Evolutionary conservation across 2,329 filamentous ascomycete species (phyloP).

Genomic region (Claviceps sp.): DNA sequence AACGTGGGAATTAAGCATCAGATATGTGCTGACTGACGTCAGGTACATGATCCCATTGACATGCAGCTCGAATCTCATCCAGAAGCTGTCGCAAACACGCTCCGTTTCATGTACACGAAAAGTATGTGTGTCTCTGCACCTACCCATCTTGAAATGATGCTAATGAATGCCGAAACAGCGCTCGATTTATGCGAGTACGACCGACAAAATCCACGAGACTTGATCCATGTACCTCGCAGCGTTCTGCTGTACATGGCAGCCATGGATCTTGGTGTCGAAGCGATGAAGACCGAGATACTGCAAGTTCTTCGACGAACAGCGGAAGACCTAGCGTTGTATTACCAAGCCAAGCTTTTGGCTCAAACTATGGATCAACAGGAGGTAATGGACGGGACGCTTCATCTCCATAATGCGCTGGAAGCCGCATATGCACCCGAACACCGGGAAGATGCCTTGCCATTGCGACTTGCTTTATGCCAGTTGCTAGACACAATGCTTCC

Average conservation of each 20-base stretch:
- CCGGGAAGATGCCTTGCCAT: slow-evolving; percentile 16
- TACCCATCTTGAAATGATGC: neutral
- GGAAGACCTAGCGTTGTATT: slow-evolving; percentile 10
- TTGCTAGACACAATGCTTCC: slow-evolving; percentile 15
- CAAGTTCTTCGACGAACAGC: slow-evolving; percentile 15
- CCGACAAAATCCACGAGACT: slow-evolving; percentile 11
- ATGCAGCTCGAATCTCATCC: slow-evolving; percentile 13
- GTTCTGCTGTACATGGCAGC: slow-evolving; percentile 20
- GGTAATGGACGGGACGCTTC: slow-evolving; percentile 11
- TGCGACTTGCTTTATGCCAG: slow-evolving; percentile 19
- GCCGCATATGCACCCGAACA: slow-evolving; percentile 13
- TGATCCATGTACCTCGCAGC: slow-evolving; percentile 19
- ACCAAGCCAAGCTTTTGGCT: slow-evolving; percentile 8
- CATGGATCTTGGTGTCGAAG: slow-evolving; percentile 15
- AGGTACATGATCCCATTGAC: slow-evolving; percentile 17
- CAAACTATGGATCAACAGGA: slow-evolving; percentile 9
- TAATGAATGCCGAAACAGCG: neutral
- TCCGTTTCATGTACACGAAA: slow-evolving; percentile 23
- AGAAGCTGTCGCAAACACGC: slow-evolving; percentile 16
- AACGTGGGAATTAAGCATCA: neutral
- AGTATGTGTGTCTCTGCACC: slow-evolving; percentile 10
- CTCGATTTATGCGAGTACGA: slow-evolving; percentile 13
- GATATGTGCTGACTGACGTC: neutral
- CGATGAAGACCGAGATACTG: slow-evolving; percentile 16
- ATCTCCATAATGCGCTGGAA: slow-evolving; percentile 17